phyloP scores from a whole-genome alignment of 2,329 filamentous ascomycete species.

The Pseudogymnoascus pannorum region DNA sequence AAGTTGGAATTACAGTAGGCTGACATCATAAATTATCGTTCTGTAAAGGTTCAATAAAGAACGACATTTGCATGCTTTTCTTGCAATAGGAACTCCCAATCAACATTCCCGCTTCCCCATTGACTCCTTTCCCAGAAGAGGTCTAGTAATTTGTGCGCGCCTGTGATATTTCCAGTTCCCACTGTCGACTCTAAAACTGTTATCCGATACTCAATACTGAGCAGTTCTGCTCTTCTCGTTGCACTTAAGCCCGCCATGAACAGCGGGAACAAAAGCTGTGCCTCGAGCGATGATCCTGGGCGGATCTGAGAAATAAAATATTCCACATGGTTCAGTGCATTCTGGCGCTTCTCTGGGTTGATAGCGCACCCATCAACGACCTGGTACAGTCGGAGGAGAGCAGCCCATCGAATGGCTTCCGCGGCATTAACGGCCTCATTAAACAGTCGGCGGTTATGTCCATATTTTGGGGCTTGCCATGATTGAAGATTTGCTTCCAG shows the following conservation, averaged over 20 bases:
- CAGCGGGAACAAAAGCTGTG: constrained; percentile 10
- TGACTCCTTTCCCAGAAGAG: constrained; percentile 1
- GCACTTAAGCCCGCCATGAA: constrained; percentile 11
- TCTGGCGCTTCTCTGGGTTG: neutral
- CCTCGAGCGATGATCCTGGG: constrained; percentile 10
- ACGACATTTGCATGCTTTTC: neutral
- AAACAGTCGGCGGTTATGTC: neutral
- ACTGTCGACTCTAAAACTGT: constrained; percentile 11
- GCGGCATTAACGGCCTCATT: constrained; percentile 10
- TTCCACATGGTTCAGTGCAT: constrained; percentile 1
- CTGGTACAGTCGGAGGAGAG: constrained; percentile 11
- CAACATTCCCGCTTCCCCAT: neutral
- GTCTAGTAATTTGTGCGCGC: constrained; percentile 9
- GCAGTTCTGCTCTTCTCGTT: constrained; percentile 5
- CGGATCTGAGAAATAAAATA: constrained; percentile 10
- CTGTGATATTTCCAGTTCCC: constrained; percentile 6
- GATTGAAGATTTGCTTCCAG: constrained; percentile 2
- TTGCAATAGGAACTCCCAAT: constrained; percentile 9
- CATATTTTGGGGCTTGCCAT: neutral
- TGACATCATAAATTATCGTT: neutral
- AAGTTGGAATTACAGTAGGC: neutral
- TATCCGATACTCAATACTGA: constrained; percentile 10
- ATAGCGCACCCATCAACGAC: constrained; percentile 12
- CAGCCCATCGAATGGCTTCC: constrained; percentile 12
- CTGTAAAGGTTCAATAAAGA: neutral